Evolutionary conservation across 2,329 filamentous ascomycete genomes (phyloP).

Genomic region (Sporothrix protearum): DNA sequence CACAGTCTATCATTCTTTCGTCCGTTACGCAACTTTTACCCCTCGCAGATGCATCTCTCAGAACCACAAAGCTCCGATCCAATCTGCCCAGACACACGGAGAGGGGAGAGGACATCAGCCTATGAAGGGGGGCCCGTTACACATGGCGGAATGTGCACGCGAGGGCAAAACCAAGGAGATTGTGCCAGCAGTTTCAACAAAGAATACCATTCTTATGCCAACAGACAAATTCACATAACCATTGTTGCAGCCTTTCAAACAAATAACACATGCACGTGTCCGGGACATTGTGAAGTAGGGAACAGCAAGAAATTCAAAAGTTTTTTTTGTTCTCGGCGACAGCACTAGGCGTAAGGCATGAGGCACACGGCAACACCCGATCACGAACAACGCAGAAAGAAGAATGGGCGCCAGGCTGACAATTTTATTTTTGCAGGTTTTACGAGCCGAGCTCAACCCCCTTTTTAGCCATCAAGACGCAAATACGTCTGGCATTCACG

Average conservation of each 20-base stretch:
- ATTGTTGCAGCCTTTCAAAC: not conserved
- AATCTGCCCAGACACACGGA: not conserved
- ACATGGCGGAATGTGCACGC: conserved; percentile 9
- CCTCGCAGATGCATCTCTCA: not conserved
- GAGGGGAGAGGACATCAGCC: not conserved
- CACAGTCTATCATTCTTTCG: not conserved
- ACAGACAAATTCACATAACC: not conserved
- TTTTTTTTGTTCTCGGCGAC: not conserved
- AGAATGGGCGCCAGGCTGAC: not conserved
- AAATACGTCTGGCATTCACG: not conserved
- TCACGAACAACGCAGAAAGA: not conserved
- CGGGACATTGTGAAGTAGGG: not conserved
- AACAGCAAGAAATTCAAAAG: too few species aligned
- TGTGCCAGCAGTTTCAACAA: not conserved
- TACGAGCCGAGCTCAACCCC: not conserved
- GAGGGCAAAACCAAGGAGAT: not conserved
- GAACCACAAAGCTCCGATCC: not conserved
- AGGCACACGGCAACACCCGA: not conserved
- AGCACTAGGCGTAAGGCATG: too few species aligned
- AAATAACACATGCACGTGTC: not conserved
- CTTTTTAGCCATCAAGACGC: not conserved
- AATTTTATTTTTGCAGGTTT: not conserved
- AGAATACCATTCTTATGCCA: not conserved
- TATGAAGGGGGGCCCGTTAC: not conserved
- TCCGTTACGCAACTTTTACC: conserved; percentile 1